Percentiles rank a stretch among this genome's conserved stretches.
Conservation (phyloP, 352 stramenopile genomes). For the Phytophthora hybrid region DNA sequence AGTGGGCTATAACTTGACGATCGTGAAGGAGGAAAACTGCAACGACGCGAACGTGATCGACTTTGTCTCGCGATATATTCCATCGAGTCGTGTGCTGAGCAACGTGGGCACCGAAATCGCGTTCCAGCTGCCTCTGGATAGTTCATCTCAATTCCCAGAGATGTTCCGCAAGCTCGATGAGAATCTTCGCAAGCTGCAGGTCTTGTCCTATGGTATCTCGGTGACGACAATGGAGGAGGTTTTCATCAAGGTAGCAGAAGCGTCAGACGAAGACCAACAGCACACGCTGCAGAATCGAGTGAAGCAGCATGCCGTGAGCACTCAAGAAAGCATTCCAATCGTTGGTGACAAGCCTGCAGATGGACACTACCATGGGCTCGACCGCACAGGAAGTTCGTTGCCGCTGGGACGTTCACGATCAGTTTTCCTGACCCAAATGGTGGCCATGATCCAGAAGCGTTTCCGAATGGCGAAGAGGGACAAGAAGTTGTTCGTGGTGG, state of each 20-base stretch:
- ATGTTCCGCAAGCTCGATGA: conserved; percentile 67
- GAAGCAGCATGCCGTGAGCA: conserved; percentile 26
- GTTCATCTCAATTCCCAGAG: conserved; percentile 48
- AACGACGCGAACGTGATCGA: conserved; percentile 43
- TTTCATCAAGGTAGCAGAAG: conserved; percentile 77
- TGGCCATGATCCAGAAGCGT: conserved; percentile 36
- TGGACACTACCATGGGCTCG: conserved; percentile 25
- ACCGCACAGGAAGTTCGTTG: conserved; percentile 29
- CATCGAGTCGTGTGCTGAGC: conserved; percentile 50
- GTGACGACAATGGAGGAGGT: conserved; percentile 89
- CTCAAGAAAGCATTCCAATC: conserved; percentile 33
- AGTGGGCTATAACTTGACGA: conserved; percentile 73
- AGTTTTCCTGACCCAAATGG: conserved; percentile 33
- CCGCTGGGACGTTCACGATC: conserved; percentile 17
- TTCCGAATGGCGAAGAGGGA: conserved; percentile 33
- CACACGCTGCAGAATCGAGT: conserved; percentile 53
- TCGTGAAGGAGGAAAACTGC: conserved; percentile 60
- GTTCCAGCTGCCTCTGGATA: conserved; percentile 62
- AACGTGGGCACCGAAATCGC: conserved; percentile 70
- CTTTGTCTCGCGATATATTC: conserved; percentile 47
- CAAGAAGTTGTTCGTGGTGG: conserved; percentile 34
- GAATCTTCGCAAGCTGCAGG: conserved; percentile 38
- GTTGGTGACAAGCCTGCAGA: conserved; percentile 32
- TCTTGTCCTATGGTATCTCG: conserved; percentile 66
- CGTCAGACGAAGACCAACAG: conserved; percentile 55